Percentiles rank a stretch among this genome's conserved stretches.
Conservation (phyloP, 2,329 filamentous ascomycete genomes). For the Hypoxylon sp. region DNA sequence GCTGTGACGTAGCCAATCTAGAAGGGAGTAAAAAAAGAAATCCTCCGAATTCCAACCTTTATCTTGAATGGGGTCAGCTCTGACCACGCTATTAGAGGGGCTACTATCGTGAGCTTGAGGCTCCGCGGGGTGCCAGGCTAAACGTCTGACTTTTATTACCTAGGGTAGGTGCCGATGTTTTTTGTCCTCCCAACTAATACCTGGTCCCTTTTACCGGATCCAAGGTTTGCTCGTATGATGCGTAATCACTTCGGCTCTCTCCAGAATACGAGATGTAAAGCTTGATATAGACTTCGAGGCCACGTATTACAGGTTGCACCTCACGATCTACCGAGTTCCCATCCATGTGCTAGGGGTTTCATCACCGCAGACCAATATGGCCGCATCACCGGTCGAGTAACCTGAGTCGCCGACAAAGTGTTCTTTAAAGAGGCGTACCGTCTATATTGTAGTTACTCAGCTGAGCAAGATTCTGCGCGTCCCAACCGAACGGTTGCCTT, state of each 20-base stretch:
- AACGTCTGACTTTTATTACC: constrained; percentile 1
- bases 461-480: constrained; percentile 29
- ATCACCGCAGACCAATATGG: constrained; percentile 25
- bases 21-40: constrained; percentile 16
- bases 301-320: constrained; percentile 37
- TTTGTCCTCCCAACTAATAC: constrained; percentile 4
- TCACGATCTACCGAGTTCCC: constrained; percentile 17
- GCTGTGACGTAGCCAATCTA: constrained; percentile 39
- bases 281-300: constrained; percentile 42
- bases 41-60: constrained; percentile 35
- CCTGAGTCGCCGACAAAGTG: constrained; percentile 13
- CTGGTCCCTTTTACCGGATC: constrained; percentile 4
- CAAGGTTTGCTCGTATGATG: constrained; percentile 38
- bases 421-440: constrained; percentile 1
- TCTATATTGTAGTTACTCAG: constrained; percentile 10
- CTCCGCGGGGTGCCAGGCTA: constrained; percentile 26
- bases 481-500: constrained; percentile 30
- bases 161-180: no score
- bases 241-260: constrained; percentile 29
- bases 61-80: constrained; percentile 28
- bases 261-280: constrained; percentile 36
- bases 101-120: constrained; percentile 31
- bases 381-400: constrained; percentile 21
- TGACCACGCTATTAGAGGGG: constrained; percentile 24
- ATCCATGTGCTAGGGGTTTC: constrained; percentile 22